These are phyloP conservation scores for Coemansia sp. DNA, from an alignment of 192 early-diverging fungal genomes.

Conservation along the genomic window DNA sequence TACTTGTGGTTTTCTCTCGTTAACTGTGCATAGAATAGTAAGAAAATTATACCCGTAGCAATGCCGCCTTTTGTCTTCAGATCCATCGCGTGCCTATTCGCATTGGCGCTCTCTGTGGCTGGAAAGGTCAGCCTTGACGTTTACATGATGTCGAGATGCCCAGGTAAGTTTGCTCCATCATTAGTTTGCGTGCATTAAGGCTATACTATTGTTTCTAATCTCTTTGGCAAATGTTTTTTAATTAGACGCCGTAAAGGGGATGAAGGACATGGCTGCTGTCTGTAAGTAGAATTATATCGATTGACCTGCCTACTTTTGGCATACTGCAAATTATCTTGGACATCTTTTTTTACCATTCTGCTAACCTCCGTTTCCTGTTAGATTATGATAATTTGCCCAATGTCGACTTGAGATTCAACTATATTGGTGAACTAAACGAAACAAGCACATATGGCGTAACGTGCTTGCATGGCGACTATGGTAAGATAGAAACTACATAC, in stretches of 20 bases:
- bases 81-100: not conserved
- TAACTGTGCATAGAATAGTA: not conserved
- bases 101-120: not conserved
- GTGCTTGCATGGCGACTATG: slow-evolving; percentile 40
- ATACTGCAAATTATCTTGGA: no score
- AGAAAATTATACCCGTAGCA: not conserved
- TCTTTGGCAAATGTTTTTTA: not conserved
- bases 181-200: no score
- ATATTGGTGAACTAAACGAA: slow-evolving; percentile 40
- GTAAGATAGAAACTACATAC: slow-evolving; percentile 20
- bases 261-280: slow-evolving; percentile 48
- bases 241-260: slow-evolving; percentile 41
- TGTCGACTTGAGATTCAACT: slow-evolving; percentile 38
- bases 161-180: slow-evolving; percentile 17
- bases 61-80: not conserved
- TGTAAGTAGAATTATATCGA: slow-evolving; percentile 43
- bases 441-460: slow-evolving; percentile 30
- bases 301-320: no score
- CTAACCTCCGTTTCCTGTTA: not conserved
- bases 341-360: no score
- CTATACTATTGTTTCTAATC: no score
- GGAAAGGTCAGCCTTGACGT: slow-evolving; percentile 48
- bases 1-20: not conserved
- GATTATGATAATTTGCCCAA: slow-evolving; percentile 40
- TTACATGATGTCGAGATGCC: slow-evolving; percentile 50